These are phyloP conservation scores for Xylaria palmicola DNA, from an alignment of 495 filamentous ascomycete genomes.

Conservation along the genomic window DNA sequence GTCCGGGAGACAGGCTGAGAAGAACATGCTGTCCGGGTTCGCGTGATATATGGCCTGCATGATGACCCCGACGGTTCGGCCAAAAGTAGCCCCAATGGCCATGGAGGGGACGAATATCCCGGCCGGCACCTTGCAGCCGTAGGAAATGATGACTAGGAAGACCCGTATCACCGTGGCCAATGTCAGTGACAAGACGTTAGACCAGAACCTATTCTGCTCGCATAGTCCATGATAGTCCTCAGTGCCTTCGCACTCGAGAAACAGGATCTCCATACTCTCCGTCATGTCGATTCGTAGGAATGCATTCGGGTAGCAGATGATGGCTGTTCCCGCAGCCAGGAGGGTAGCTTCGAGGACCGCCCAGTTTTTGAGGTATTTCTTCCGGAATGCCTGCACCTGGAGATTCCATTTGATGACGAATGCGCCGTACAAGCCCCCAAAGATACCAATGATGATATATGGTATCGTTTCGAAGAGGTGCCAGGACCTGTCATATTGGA, in stretches of 20 bases:
- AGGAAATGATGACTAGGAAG: slow-evolving; percentile 91
- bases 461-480: slow-evolving; percentile 97
- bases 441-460: slow-evolving; percentile 86
- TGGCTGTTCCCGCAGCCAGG: slow-evolving; percentile 77
- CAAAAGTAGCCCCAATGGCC: slow-evolving; percentile 94
- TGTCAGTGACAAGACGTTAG: slow-evolving; percentile 75
- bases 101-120: slow-evolving; percentile 98
- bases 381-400: slow-evolving; percentile 84
- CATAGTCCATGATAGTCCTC: slow-evolving; percentile 92
- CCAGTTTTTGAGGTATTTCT: slow-evolving; percentile 85
- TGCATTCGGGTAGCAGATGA: slow-evolving; percentile 94
- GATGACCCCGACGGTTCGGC: slow-evolving; percentile 88
- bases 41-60: slow-evolving; percentile 87
- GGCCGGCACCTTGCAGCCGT: slow-evolving; percentile 96
- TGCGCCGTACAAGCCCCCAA: slow-evolving; percentile 93
- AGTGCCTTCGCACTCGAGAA: slow-evolving; percentile 88
- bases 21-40: slow-evolving; percentile 78
- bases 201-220: slow-evolving; percentile 72
- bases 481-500: slow-evolving; percentile 93
- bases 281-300: slow-evolving; percentile 98
- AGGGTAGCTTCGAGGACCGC: slow-evolving; percentile 86
- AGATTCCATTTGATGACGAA: slow-evolving; percentile 99
- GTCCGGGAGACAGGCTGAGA: slow-evolving; percentile 83
- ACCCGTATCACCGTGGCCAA: slow-evolving; percentile 79
- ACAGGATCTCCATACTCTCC: slow-evolving; percentile 97